Evolutionary conservation across 495 filamentous ascomycete species (phyloP).

Genomic region (Hypoxylon subgilvum): DNA sequence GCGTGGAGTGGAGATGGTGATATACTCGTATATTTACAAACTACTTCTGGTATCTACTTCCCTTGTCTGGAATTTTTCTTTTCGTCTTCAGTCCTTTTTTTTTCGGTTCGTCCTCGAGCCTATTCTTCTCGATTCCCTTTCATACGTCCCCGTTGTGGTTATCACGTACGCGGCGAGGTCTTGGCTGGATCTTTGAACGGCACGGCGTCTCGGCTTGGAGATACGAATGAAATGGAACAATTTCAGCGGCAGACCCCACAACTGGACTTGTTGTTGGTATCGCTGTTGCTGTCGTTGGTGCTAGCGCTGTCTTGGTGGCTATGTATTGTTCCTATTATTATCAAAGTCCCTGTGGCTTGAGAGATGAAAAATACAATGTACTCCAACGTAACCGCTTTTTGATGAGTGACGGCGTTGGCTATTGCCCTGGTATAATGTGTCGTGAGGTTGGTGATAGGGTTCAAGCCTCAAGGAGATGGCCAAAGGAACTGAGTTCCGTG

Average conservation of each 20-base stretch:
- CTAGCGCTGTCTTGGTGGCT: constrained; percentile 18
- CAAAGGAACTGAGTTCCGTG: too few relatives aligned
- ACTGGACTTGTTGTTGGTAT: constrained; percentile 4
- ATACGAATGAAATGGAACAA: constrained; percentile 32
- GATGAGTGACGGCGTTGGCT: neutral
- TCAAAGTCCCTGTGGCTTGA: constrained; percentile 4
- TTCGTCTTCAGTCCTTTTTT: constrained; percentile 7
- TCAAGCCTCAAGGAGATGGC: too few relatives aligned
- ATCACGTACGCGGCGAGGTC: constrained; percentile 4
- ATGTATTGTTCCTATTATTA: constrained; percentile 18
- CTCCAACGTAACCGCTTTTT: constrained; percentile 11
- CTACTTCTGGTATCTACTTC: constrained; percentile 36
- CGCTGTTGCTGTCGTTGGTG: constrained; percentile 6
- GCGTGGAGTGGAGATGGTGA: constrained; percentile 22
- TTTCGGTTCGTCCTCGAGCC: constrained; percentile 16
- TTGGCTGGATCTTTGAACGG: constrained; percentile 27
- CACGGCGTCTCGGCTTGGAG: constrained; percentile 38
- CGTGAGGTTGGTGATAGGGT: neutral
- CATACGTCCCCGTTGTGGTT: constrained; percentile 28
- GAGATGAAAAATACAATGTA: constrained; percentile 24
- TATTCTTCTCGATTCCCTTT: constrained; percentile 26
- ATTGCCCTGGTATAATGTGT: neutral
- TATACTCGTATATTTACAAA: constrained; percentile 21
- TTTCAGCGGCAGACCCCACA: neutral
- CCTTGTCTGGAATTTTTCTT: constrained; percentile 33